phyloP scores from a whole-genome alignment of 108 stramenopile species.

The Cylindrotheca closterium region DNA sequence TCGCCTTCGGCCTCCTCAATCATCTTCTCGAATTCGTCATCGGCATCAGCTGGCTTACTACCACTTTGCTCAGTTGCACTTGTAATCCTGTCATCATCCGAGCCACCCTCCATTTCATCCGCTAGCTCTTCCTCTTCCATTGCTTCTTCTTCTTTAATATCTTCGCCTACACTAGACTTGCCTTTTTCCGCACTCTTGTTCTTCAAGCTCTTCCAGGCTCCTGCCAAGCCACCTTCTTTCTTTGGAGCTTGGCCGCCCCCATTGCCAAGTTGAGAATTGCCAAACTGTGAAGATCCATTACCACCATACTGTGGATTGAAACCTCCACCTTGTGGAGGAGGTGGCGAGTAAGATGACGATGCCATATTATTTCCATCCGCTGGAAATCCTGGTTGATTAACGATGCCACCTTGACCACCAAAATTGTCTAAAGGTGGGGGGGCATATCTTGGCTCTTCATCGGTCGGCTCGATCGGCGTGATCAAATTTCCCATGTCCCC shows the following conservation, averaged over 20 bases:
- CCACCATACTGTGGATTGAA: too few relatives aligned
- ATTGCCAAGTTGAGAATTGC: too few relatives aligned
- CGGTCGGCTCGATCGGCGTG: too few relatives aligned
- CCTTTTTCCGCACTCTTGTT: slow-evolving; percentile 1
- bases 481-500: too few relatives aligned
- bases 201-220: not conserved
- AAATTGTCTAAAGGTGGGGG: too few relatives aligned
- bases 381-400: too few relatives aligned
- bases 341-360: too few relatives aligned
- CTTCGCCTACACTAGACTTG: slow-evolving; percentile 5
- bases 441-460: too few relatives aligned
- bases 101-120: slow-evolving; percentile 6
- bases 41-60: not conserved
- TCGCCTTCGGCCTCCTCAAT: slow-evolving; percentile 7
- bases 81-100: not conserved
- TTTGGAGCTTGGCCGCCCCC: not conserved
- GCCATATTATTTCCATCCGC: too few relatives aligned
- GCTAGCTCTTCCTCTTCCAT: slow-evolving; percentile 1
- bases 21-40: not conserved
- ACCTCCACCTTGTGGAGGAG: too few relatives aligned
- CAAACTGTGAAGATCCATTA: too few relatives aligned
- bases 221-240: not conserved
- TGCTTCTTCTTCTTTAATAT: slow-evolving; percentile 1
- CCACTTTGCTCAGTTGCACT: not conserved
- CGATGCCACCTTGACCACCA: too few relatives aligned